Base-by-base conservation (phyloP, 768 basidiomycete genomes). In the Agrocybe chaxingu region DNA sequence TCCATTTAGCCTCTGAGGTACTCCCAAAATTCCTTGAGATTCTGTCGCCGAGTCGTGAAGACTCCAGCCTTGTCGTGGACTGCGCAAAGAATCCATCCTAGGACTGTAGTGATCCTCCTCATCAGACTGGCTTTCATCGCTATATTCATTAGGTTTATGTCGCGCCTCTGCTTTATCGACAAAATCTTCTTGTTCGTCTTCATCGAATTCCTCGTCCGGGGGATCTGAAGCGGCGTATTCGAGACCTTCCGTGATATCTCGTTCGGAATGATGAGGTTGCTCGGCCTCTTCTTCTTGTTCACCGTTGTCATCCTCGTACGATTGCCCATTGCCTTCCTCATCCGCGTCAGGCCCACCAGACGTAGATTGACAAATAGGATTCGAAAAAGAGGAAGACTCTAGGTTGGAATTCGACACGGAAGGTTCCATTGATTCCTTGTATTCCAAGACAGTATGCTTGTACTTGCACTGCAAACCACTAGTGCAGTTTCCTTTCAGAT, bases 381-480 rank as follows among this genome's bases (percentile, higher is more conserved):
- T 35, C 18, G 36, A n/a, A 11, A 7, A 9, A 7, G 37, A 12
- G n/a, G 46, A 13, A 34, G 35, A 4, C 46, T 47, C 24, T 31
- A 24, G 24, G 24, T 24, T 24, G 24, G 24, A 24, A 24, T 24
- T 24, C 24, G 24, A 24, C 24, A 24, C 24, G 24, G 24, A 24
- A 24, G 48, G 9, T 3, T 19, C n/a, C 24, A n/a, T 7, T 42
- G 38, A 12, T 29, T 40, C 24, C 39, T 42, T 35, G 8, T 24
- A 42, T 35, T 33, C 31, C 30, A 18, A 45, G 12, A n/a, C 6
- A 11, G 11, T 42, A 40, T 61, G 59, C 16, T n/a, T 37, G 4
- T 18, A 41, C 18, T 41, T 35, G 44, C 67, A 69, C 19, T 56
- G 51, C 32, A 56, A 37, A 9, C 66, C 67, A 41, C 48, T 63